Base-by-base conservation (phyloP, 2,329 filamentous ascomycete species). In the Colletotrichum sp. region DNA sequence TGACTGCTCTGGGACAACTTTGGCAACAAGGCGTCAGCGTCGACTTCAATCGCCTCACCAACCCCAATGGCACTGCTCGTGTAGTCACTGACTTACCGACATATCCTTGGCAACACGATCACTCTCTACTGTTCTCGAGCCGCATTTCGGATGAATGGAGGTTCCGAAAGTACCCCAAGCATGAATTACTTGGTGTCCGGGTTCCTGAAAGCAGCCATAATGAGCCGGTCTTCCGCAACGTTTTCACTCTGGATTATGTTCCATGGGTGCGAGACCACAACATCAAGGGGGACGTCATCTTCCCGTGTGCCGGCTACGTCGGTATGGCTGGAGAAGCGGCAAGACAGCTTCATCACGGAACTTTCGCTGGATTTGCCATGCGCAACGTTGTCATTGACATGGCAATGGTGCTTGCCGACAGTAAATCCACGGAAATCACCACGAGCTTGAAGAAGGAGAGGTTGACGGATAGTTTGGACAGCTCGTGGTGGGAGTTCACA, bases 321-420 rank as follows among this genome's bases (percentile, higher is more conserved):
- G 59, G 52, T 13, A 74, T 74, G 72, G 72, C 72, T 13, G 72
- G 72, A 10, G 72, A 74, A 59, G 72, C 72, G 7, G 67, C 57
- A 10, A 28, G 67, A 28, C 72, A 74, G 18, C 24, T 71, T 7
- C 68, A 74, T 15, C 52, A 59, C 32, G 59, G 72, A 3, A 34
- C 26, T 4, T 65, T 61, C 21, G 24, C 66, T 12, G 79, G 78
- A 4, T 83, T 81, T 36, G 74, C 76, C n/a, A 57, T 86, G 21
- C 80, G 82, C 1, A 78, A 84, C 34, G 75, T 85, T 2, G 76
- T 80, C 7, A 77, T 82, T 32, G 76, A 78, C 18, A 77, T 80
- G 2, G 76, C 76, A 5, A 52, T 78, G 43, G 64, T 78, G 1
- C 63, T 78, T 4, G 24, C 24, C n/a, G 80, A 84, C 4, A 63